These are phyloP conservation scores for Capsicum rhomboideum DNA, from an alignment of 257 asterid genomes.

Conservation along the genomic window DNA sequence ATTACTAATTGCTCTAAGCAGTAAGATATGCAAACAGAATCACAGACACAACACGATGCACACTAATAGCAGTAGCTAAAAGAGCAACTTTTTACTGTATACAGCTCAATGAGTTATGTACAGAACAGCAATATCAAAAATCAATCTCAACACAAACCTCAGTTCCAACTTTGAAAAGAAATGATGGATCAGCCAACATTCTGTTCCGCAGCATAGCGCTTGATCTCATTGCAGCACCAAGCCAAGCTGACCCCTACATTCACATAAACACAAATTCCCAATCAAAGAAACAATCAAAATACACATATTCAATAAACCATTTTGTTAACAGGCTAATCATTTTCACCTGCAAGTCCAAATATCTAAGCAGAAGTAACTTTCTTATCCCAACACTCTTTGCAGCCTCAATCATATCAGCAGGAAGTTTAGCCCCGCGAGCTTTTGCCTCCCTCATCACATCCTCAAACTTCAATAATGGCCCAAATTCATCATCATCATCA, in stretches of 20 bases:
- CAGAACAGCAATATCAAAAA: not conserved
- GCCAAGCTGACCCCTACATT: conserved; percentile 67
- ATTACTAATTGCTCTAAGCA: not conserved
- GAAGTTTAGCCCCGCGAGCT: conserved; percentile 74
- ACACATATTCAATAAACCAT: not conserved
- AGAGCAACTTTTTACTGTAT: not conserved
- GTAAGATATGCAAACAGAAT: not conserved
- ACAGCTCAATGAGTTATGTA: not conserved
- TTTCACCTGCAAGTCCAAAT: conserved; percentile 70
- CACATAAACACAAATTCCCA: conserved; percentile 4
- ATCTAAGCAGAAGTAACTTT: conserved; percentile 58
- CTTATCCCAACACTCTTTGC: conserved; percentile 78
- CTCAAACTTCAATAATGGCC: conserved; percentile 78
- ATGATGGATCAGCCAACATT: conserved; percentile 96
- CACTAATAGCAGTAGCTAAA: not conserved
- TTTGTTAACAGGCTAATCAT: not conserved
- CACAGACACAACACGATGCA: not conserved
- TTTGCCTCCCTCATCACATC: conserved; percentile 78
- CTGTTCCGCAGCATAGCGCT: conserved; percentile 78
- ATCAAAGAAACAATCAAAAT: not conserved
- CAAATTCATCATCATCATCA: conserved; percentile 68
- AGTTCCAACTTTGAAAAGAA: conserved; percentile 93
- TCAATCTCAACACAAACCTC: conserved; percentile 47
- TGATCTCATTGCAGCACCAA: conserved; percentile 73
- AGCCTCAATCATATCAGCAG: conserved; percentile 90